Evolutionary conservation across 257 asterid species (phyloP).

Genomic region (Ocimum tenuiflorum): DNA sequence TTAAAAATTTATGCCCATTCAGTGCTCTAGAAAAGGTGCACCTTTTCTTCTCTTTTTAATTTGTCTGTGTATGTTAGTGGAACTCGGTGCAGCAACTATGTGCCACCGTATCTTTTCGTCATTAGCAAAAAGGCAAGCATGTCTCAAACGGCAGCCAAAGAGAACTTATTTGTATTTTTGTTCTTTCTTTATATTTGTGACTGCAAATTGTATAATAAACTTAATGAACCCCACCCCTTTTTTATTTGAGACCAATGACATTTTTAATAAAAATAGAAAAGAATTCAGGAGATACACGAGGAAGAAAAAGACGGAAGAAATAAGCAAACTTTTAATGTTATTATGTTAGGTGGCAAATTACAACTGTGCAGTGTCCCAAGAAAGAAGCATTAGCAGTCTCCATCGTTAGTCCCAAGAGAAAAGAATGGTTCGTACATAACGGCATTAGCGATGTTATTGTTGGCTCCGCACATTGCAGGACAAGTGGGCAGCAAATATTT

Average conservation of each 20-base stretch:
- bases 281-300: not conserved
- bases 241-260: not conserved
- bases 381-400: too few relatives aligned
- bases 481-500: too few relatives aligned
- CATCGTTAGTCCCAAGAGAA: too few relatives aligned
- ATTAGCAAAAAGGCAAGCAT: slow-evolving; percentile 23
- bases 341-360: too few relatives aligned
- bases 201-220: slow-evolving; percentile 16
- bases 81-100: slow-evolving; percentile 28
- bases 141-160: slow-evolving; percentile 24
- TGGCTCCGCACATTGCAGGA: too few relatives aligned
- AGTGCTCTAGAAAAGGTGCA: slow-evolving; percentile 26
- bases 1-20: slow-evolving; percentile 15
- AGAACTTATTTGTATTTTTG: slow-evolving; percentile 16
- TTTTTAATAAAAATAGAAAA: not conserved
- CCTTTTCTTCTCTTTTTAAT: not conserved
- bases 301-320: slow-evolving; percentile 12
- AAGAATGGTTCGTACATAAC: too few relatives aligned
- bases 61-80: slow-evolving; percentile 36
- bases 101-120: slow-evolving; percentile 29
- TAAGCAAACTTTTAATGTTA: not conserved
- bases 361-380: too few relatives aligned
- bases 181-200: not conserved
- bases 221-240: not conserved
- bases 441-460: too few relatives aligned